phyloP scores from a whole-genome alignment of 352 stramenopile species.

The Phytophthora citricola region DNA sequence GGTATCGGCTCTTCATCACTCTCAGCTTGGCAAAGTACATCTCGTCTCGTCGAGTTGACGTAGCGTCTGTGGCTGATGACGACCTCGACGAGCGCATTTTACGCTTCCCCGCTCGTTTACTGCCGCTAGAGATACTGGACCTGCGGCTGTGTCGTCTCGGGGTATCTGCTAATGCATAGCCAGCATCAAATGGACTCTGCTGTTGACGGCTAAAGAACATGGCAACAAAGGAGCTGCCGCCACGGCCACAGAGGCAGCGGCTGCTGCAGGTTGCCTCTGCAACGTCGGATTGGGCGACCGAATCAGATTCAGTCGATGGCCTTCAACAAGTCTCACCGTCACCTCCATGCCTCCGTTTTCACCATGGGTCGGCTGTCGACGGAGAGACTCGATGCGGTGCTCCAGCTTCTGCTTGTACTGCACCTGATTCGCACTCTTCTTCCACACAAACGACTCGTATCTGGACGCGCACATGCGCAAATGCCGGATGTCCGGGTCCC shows the following conservation, averaged over 20 bases:
- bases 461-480: slow-evolving; percentile 64
- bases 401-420: slow-evolving; percentile 78
- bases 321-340: slow-evolving; percentile 33
- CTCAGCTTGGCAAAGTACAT: slow-evolving; percentile 75
- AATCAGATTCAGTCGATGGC: slow-evolving; percentile 34
- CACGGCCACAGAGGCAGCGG: background rate
- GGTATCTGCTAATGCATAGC: slow-evolving; percentile 4
- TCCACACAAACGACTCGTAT: slow-evolving; percentile 80
- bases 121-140: slow-evolving; percentile 14
- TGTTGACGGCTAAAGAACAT: slow-evolving; percentile 21
- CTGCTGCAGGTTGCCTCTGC: slow-evolving; percentile 12
- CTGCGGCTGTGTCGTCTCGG: slow-evolving; percentile 21
- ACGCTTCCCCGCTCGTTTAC: slow-evolving; percentile 37
- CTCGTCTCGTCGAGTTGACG: slow-evolving; percentile 44
- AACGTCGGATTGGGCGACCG: slow-evolving; percentile 15
- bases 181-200: slow-evolving; percentile 6
- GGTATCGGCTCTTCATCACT: slow-evolving; percentile 77
- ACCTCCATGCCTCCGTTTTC: slow-evolving; percentile 35
- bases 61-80: slow-evolving; percentile 4
- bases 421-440: slow-evolving; percentile 69
- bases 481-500: slow-evolving; percentile 59
- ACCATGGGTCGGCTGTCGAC: slow-evolving; percentile 52
- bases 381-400: slow-evolving; percentile 68
- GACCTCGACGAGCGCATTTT: slow-evolving; percentile 31
- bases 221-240: slow-evolving; percentile 12